phyloP scores from a whole-genome alignment of 768 basidiomycete species.

The Collybia nuda region DNA sequence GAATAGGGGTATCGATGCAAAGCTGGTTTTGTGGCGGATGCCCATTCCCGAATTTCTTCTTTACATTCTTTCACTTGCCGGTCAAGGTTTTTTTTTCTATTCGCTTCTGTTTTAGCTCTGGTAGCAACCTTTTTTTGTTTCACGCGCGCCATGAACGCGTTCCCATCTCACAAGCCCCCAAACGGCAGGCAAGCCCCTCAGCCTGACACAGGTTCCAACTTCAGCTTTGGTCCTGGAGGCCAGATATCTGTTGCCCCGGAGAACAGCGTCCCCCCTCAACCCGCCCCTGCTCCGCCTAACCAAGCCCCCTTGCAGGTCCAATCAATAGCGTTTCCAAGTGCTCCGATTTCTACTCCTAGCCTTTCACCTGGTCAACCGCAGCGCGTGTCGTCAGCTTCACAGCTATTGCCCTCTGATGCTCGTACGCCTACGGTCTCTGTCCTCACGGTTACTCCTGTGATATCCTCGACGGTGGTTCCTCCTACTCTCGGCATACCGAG shows the following conservation, averaged over 20 bases:
- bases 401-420: not conserved
- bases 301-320: slow-evolving; percentile 8
- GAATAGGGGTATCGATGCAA: slow-evolving; percentile 2
- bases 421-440: not conserved
- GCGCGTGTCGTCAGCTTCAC: not conserved
- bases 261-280: not conserved
- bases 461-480: not conserved
- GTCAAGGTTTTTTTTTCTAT: slow-evolving; percentile 12
- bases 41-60: not conserved
- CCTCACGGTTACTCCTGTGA: not conserved
- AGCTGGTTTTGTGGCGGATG: too few relatives aligned
- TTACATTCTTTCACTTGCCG: slow-evolving; percentile 14
- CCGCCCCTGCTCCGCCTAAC: not conserved
- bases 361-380: not conserved
- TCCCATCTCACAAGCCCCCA: not conserved
- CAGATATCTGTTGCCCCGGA: not conserved
- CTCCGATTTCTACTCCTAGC: slow-evolving; percentile 1
- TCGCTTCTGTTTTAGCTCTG: not conserved
- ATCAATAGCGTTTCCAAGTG: slow-evolving; percentile 3
- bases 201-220: not conserved
- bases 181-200: not conserved
- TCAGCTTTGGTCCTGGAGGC: slow-evolving; percentile 5
- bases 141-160: not conserved
- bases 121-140: not conserved
- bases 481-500: not conserved